These are phyloP conservation scores for Rhinocladiella similis DNA, from an alignment of 2,329 filamentous ascomycete genomes.

Conservation along the genomic window DNA sequence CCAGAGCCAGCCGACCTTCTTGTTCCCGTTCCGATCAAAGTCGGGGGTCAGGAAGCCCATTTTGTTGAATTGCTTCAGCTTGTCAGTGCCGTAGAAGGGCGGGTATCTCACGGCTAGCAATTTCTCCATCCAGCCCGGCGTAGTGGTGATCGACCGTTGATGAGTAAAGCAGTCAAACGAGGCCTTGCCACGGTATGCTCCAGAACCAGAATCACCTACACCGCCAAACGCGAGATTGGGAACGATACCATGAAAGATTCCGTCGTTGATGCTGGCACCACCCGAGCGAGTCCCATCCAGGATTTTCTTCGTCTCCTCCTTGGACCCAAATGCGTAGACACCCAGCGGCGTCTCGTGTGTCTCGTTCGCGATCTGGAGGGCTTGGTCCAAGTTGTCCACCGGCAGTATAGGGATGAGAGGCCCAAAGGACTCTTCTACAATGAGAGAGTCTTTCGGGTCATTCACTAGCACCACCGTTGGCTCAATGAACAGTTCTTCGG, in stretches of 20 bases:
- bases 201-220: slow-evolving; percentile 75
- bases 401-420: slow-evolving; percentile 85
- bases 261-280: slow-evolving; percentile 59
- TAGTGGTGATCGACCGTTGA: slow-evolving; percentile 58
- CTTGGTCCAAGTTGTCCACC: slow-evolving; percentile 77
- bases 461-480: slow-evolving; percentile 88
- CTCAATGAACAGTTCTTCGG: slow-evolving; percentile 78
- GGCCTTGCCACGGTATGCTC: slow-evolving; percentile 75
- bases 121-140: slow-evolving; percentile 61
- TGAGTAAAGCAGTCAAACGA: slow-evolving; percentile 65
- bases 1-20: slow-evolving; percentile 25
- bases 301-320: slow-evolving; percentile 73
- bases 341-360: slow-evolving; percentile 82
- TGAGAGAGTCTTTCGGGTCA: slow-evolving; percentile 71
- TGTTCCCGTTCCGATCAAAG: slow-evolving; percentile 59
- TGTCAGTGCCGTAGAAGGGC: slow-evolving; percentile 54
- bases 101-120: slow-evolving; percentile 61
- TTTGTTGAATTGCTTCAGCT: slow-evolving; percentile 52
- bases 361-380: slow-evolving; percentile 76
- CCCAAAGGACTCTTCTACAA: slow-evolving; percentile 85
- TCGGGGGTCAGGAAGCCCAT: slow-evolving; percentile 57
- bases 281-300: slow-evolving; percentile 65
- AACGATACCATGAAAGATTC: slow-evolving; percentile 70
- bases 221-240: slow-evolving; percentile 77
- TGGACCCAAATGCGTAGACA: slow-evolving; percentile 81